These are phyloP conservation scores for Lepiota brunneoincarnata DNA, from an alignment of 768 basidiomycete species.

Conservation along the genomic window DNA sequence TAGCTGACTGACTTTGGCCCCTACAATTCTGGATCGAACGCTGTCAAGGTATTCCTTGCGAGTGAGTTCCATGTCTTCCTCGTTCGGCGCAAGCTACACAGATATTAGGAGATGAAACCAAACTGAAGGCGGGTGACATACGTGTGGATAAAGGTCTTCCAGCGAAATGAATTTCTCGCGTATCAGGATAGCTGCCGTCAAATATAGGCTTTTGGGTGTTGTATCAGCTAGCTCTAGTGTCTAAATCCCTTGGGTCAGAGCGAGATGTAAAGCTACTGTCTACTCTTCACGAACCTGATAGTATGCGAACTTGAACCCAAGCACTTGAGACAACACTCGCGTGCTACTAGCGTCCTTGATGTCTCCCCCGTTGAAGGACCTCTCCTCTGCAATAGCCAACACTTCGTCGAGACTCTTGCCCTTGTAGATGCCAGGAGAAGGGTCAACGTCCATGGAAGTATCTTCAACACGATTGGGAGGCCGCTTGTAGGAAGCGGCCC, in stretches of 20 bases:
- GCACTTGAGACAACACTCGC: slow-evolving; percentile 79
- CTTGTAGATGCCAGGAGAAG: slow-evolving; percentile 35
- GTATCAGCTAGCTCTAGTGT: slow-evolving; percentile 52
- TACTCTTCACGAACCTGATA: slow-evolving; percentile 68
- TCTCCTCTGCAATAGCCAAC: slow-evolving; percentile 49
- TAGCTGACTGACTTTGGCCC: slow-evolving; percentile 70
- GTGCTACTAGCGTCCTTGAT: slow-evolving; percentile 34
- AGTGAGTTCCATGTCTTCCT: slow-evolving; percentile 70
- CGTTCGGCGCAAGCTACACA: slow-evolving; percentile 46
- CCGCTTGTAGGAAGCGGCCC: slow-evolving; percentile 57
- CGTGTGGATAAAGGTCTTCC: slow-evolving; percentile 92
- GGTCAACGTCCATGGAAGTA: slow-evolving; percentile 34
- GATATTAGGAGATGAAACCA: slow-evolving; percentile 4
- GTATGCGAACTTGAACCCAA: slow-evolving; percentile 96
- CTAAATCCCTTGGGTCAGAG: slow-evolving; percentile 16
- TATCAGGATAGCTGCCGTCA: slow-evolving; percentile 84
- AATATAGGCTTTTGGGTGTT: slow-evolving; percentile 70
- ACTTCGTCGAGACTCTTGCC: slow-evolving; percentile 70
- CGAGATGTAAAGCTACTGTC: background rate
- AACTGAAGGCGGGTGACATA: slow-evolving; percentile 36
- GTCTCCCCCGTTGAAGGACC: slow-evolving; percentile 14
- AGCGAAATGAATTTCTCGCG: slow-evolving; percentile 85
- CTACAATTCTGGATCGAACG: slow-evolving; percentile 62
- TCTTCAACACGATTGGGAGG: slow-evolving; percentile 26
- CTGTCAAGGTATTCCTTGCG: slow-evolving; percentile 63